Evolutionary conservation across 331 rosid genomes (phyloP).

Genomic region (Pyracantha coccinea): DNA sequence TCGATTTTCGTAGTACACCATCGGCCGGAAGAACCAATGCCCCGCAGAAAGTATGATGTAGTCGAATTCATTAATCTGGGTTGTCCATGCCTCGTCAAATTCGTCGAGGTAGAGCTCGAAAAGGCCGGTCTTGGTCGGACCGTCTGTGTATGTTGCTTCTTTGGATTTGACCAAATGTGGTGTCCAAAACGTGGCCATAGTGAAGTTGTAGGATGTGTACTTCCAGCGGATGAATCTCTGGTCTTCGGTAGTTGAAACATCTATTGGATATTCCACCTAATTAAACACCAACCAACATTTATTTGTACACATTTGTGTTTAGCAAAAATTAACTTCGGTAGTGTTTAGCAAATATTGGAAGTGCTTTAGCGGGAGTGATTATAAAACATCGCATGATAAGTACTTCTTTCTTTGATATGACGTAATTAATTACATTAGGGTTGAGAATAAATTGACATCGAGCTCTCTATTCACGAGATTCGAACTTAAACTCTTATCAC

Average conservation of each 20-base stretch:
- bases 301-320: background rate
- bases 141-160: slow-evolving; percentile 19
- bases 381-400: background rate
- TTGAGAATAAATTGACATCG: too few species aligned
- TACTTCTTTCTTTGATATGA: too few species aligned
- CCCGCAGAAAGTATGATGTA: slow-evolving; percentile 64
- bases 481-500: too few species aligned
- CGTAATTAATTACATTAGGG: too few species aligned
- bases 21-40: slow-evolving; percentile 68
- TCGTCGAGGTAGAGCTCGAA: slow-evolving; percentile 68
- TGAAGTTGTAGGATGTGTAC: slow-evolving; percentile 76
- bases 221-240: slow-evolving; percentile 53
- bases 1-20: slow-evolving; percentile 43
- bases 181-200: slow-evolving; percentile 59
- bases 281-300: background rate
- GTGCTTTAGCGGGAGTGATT: background rate
- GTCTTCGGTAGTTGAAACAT: slow-evolving; percentile 44
- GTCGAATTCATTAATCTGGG: slow-evolving; percentile 44
- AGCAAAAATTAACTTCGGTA: background rate
- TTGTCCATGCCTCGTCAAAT: slow-evolving; percentile 53
- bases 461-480: too few species aligned
- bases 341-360: background rate
- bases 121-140: slow-evolving; percentile 51
- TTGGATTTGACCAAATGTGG: slow-evolving; percentile 54
- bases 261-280: slow-evolving; percentile 84